phyloP scores from a whole-genome alignment of 163 green algal species.

The Chlamydomonas reinhardtii region DNA sequence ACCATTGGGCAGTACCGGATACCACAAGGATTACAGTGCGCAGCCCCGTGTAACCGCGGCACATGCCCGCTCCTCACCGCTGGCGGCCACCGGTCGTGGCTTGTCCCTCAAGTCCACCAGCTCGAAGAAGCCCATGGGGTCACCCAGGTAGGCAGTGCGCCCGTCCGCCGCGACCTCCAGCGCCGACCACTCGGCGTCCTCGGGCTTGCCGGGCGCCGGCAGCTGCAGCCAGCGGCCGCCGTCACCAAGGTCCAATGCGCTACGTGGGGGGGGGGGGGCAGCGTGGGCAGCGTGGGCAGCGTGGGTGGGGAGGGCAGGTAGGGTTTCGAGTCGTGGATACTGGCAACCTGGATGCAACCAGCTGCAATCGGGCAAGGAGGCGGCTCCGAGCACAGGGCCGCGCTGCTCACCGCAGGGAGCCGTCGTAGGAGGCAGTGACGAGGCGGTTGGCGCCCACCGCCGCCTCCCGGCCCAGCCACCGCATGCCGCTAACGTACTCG shows the following conservation, averaged over 20 bases:
- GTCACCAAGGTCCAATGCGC: slow-evolving; percentile 24
- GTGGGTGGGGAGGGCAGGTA: too few species aligned
- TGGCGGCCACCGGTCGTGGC: too few species aligned
- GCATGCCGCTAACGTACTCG: slow-evolving; percentile 61
- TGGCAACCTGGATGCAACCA: too few species aligned
- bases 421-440: slow-evolving; percentile 61
- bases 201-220: slow-evolving; percentile 18
- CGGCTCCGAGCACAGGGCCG: too few species aligned
- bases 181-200: slow-evolving; percentile 19
- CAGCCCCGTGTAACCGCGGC: too few species aligned
- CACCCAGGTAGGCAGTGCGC: slow-evolving; percentile 16
- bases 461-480: slow-evolving; percentile 39
- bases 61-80: too few species aligned
- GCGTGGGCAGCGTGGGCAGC: not conserved
- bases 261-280: not conserved
- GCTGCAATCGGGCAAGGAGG: too few species aligned
- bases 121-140: slow-evolving; percentile 22
- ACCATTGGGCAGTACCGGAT: too few species aligned
- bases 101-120: slow-evolving; percentile 18
- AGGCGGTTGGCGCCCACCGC: slow-evolving; percentile 30
- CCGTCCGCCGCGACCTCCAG: slow-evolving; percentile 27
- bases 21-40: too few species aligned
- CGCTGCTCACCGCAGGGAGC: slow-evolving; percentile 35
- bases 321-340: too few species aligned
- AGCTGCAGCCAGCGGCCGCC: slow-evolving; percentile 35